phyloP scores from a whole-genome alignment of 2,329 filamentous ascomycete genomes.

The Hymenoscyphus occultus region DNA sequence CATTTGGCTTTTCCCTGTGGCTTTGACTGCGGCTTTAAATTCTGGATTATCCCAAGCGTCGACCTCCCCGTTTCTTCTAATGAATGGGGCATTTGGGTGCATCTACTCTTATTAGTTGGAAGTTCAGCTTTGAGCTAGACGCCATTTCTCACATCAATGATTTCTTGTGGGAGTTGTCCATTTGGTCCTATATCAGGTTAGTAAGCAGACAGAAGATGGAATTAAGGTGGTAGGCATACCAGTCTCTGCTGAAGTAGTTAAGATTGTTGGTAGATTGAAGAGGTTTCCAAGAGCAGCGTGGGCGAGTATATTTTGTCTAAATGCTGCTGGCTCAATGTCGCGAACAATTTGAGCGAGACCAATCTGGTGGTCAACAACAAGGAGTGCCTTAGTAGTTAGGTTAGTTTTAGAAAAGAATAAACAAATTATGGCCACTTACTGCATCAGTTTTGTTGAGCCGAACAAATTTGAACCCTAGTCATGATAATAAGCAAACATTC shows the following conservation, averaged over 20 bases:
- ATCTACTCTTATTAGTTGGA: constrained; percentile 31
- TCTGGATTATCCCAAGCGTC: constrained; percentile 74
- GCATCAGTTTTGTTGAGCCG: constrained; percentile 39
- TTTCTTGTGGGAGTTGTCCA: constrained; percentile 67
- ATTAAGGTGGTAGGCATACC: constrained; percentile 33
- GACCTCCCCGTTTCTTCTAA: constrained; percentile 69
- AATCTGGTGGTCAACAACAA: constrained; percentile 59
- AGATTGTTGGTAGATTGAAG: constrained; percentile 65
- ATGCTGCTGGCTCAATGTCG: constrained; percentile 65
- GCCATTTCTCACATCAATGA: constrained; percentile 44
- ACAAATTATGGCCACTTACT: constrained; percentile 15
- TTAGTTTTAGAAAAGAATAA: not conserved
- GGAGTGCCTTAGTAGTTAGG: constrained; percentile 42
- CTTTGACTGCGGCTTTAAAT: constrained; percentile 63
- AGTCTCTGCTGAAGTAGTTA: constrained; percentile 66
- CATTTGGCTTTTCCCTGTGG: constrained; percentile 64
- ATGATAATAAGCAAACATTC: not conserved
- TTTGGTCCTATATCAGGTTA: constrained; percentile 57
- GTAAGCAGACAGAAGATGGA: not conserved
- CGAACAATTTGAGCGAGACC: constrained; percentile 58
- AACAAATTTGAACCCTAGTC: constrained; percentile 30
- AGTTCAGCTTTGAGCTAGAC: not conserved
- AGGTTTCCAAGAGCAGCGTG: constrained; percentile 63
- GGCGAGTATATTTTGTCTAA: constrained; percentile 63
- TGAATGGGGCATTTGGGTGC: constrained; percentile 64